Conservation (phyloP, 1,139 yeast genomes). For the Sugiyamaella paludigena region DNA sequence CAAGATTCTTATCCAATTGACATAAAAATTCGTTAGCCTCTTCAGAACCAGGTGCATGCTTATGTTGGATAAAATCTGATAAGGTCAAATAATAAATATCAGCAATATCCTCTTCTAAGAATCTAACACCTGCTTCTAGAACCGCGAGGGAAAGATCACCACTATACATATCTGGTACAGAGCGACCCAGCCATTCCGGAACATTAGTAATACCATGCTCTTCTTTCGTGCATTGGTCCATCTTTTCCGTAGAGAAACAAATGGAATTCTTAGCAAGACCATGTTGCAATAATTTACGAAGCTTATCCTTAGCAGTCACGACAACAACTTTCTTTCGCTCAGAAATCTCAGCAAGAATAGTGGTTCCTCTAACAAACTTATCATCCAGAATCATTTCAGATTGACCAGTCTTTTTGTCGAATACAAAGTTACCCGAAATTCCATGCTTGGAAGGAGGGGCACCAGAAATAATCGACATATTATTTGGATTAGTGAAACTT, state of each 20-base stretch:
- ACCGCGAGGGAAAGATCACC: slow-evolving; percentile 13
- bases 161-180: slow-evolving; percentile 12
- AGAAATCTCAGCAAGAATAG: slow-evolving; percentile 14
- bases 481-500: slow-evolving; percentile 14
- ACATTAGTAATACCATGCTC: slow-evolving; percentile 8
- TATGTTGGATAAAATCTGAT: slow-evolving; percentile 14
- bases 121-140: slow-evolving; percentile 13
- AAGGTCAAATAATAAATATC: slow-evolving; percentile 12
- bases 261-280: background rate
- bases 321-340: slow-evolving; percentile 5
- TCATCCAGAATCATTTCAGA: slow-evolving; percentile 12
- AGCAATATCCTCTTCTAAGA: slow-evolving; percentile 8
- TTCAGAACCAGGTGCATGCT: slow-evolving; percentile 14
- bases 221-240: slow-evolving; percentile 6
- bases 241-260: slow-evolving; percentile 13
- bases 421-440: slow-evolving; percentile 12
- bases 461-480: slow-evolving; percentile 12
- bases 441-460: slow-evolving; percentile 13
- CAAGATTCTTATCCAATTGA: slow-evolving; percentile 7
- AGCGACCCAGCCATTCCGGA: slow-evolving; percentile 9
- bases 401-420: slow-evolving; percentile 12
- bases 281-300: slow-evolving; percentile 10
- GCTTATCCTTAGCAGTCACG: slow-evolving; percentile 15
- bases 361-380: slow-evolving; percentile 11
- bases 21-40: slow-evolving; percentile 12